Evolutionary conservation across 2,329 filamentous ascomycete species (phyloP).

Genomic region (Xylariaceae sp.): DNA sequence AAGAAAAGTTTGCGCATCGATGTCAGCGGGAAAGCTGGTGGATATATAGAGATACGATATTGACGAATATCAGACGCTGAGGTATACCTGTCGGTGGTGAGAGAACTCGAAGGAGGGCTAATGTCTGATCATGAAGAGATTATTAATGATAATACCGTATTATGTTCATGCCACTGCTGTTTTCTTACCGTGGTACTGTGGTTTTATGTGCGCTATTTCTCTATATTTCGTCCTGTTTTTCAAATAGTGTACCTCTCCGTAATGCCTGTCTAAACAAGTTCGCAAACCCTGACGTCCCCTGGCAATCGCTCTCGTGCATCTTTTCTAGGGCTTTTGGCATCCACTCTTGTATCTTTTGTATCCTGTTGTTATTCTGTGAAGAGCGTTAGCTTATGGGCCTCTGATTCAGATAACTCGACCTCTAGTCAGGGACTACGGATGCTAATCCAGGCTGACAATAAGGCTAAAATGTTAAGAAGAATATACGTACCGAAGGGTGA

Average conservation of each 20-base stretch:
- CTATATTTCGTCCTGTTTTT: conserved; percentile 28
- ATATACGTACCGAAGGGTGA: conserved; percentile 69
- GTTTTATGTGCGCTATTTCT: neutral
- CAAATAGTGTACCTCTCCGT: conserved; percentile 45
- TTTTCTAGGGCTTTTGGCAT: conserved; percentile 63
- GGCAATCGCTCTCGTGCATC: conserved; percentile 60
- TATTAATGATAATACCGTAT: neutral
- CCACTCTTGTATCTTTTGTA: conserved; percentile 71
- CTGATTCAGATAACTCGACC: neutral
- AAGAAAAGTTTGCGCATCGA: too few species aligned
- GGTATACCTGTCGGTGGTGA: too few species aligned
- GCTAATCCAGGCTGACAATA: neutral
- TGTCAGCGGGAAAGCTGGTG: too few species aligned
- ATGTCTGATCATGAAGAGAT: too few species aligned
- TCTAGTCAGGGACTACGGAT: conserved; percentile 24
- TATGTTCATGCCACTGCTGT: neutral
- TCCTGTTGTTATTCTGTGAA: conserved; percentile 63
- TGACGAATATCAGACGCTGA: too few species aligned
- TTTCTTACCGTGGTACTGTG: neutral
- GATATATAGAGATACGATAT: too few species aligned
- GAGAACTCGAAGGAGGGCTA: too few species aligned
- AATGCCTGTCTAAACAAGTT: conserved; percentile 59
- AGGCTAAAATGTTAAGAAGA: neutral
- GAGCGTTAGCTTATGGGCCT: conserved; percentile 7
- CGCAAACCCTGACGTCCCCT: conserved; percentile 58